These are phyloP conservation scores for Triticum timopheevii DNA, from an alignment of 176 grass and related monocot genomes.

Conservation along the genomic window DNA sequence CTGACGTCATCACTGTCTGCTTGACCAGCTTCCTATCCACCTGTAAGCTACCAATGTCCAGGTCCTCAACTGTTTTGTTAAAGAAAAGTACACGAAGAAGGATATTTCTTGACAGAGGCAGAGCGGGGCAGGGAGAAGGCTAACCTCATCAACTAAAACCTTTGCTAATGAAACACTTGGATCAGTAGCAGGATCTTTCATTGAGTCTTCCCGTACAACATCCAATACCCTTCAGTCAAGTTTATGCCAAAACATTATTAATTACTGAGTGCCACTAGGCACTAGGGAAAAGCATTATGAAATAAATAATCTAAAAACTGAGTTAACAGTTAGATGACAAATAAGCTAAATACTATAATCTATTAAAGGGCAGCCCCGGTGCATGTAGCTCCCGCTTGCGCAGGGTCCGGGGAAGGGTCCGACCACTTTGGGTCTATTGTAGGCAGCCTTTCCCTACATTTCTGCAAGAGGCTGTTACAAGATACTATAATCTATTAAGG, in stretches of 20 bases:
- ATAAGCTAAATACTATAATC: not conserved
- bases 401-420: too few species aligned
- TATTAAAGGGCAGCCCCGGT: not conserved
- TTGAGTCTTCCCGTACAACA: constrained; percentile 65
- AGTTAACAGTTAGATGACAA: not conserved
- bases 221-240: constrained; percentile 68
- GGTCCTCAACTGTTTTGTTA: constrained; percentile 47
- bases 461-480: too few species aligned
- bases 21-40: constrained; percentile 98
- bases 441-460: too few species aligned
- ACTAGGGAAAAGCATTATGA: not conserved
- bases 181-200: constrained; percentile 60
- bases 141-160: constrained; percentile 89
- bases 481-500: constrained; percentile 16
- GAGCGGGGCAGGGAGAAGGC: constrained; percentile 8
- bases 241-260: constrained; percentile 10
- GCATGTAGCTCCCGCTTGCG: too few species aligned
- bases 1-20: constrained; percentile 99
- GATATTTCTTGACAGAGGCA: constrained; percentile 23
- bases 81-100: constrained; percentile 16
- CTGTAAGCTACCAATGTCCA: constrained; percentile 69
- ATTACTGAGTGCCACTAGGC: not conserved
- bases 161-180: constrained; percentile 75
- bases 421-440: too few species aligned
- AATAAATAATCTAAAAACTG: constrained; percentile 23